Conservation (phyloP, 129 eudicot genomes). For the Cynara cardunculus region DNA sequence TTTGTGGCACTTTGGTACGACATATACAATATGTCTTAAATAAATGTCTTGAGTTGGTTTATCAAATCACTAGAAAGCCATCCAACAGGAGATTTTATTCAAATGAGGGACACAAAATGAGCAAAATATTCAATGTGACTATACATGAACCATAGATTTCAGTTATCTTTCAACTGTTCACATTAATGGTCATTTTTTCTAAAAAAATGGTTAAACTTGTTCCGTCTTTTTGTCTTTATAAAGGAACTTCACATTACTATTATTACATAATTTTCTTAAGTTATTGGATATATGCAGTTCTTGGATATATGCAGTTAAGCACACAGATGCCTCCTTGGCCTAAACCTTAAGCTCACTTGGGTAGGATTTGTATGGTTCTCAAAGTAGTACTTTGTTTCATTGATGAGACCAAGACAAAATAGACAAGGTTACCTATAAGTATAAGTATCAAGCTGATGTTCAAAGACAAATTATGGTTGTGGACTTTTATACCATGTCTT, state of each 20-base stretch:
- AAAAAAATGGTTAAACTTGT: not conserved
- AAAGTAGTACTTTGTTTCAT: not conserved
- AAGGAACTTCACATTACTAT: not conserved
- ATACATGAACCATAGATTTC: not conserved
- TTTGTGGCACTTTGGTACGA: not conserved
- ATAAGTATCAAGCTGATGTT: too few species aligned
- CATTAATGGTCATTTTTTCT: not conserved
- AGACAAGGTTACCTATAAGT: not conserved
- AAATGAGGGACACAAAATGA: not conserved
- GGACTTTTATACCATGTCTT: too few species aligned
- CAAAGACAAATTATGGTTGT: too few species aligned
- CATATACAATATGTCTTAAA: not conserved
- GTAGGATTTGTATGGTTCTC: not conserved
- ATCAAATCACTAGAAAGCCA: not conserved
- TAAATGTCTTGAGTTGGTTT: not conserved
- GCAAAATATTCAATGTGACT: not conserved
- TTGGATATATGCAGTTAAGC: not conserved
- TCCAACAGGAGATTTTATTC: not conserved
- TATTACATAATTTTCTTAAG: not conserved
- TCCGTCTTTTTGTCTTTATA: not conserved
- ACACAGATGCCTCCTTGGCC: not conserved
- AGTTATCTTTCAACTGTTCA: not conserved
- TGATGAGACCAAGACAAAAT: not conserved
- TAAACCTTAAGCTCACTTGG: not conserved
- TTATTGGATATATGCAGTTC: too few species aligned